Base-by-base conservation (phyloP, 192 early-diverging fungal species). In the Pilaira anomala region DNA sequence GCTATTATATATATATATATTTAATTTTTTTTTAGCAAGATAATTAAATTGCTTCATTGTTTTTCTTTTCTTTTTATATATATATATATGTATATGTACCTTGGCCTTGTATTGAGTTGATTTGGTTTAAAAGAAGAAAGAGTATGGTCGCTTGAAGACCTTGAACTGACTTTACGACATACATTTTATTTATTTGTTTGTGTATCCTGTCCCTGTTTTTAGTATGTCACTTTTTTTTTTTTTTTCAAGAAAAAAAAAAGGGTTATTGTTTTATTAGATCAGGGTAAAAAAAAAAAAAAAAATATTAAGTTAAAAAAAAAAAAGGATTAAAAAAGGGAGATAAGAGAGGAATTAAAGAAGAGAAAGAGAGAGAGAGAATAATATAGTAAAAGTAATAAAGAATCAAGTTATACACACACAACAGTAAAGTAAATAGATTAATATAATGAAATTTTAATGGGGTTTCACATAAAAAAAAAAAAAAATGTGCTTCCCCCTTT, bases 371-470 rank as follows among this genome's bases (percentile, higher is more conserved):
- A n/a, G 19, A 54, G n/a, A 54, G 29, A 55, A n/a, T 14, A 21
- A 55, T 11, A 4, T 36, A 11, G 19, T 19, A 19, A 14, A 14
- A 1, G 19, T 29, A 18, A 21, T n/a, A 30, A n/a, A 29, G 28
- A 36, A 55, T 55, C 19, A 29, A 55, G 29, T 26, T 3, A 30
- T 19, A 54, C 29, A 54, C 18, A 28, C 22, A 54, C 30, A 55
- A 19, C 18, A 46, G 19, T 1, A 18, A 18, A 46, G 45, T 18
- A 16, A 19, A 19, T 19, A 41, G 8, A 52, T 14, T 14, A 55
- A 55, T 55, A 55, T 55, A 55, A 30, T 55, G 53, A 55, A 51
- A 51, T 51, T 8, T 30, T 29, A 54, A 54, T 54, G 30, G 19
- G 26, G 30, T 30, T 30, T 28, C 53, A 55, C 28, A 33, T 55